These are phyloP conservation scores for Fonsecaea multimorphosa DNA, from an alignment of 2,329 filamentous ascomycete genomes.

Conservation along the genomic window DNA sequence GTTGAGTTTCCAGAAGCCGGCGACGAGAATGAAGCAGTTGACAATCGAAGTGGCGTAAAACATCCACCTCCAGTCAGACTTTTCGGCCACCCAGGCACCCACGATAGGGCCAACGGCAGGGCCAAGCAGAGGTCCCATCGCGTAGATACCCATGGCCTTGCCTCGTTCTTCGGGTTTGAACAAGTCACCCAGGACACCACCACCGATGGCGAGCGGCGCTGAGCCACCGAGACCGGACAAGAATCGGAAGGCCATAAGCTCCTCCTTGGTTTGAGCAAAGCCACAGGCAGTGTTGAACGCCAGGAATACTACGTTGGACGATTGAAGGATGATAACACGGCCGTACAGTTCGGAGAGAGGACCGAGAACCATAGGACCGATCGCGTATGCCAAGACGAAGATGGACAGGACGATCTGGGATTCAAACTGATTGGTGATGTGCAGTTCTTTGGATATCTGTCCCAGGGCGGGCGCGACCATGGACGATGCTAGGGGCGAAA, in stretches of 20 bases:
- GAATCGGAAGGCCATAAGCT: constrained; percentile 66
- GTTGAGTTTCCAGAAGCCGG: constrained; percentile 60
- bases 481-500: constrained; percentile 68
- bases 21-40: constrained; percentile 64
- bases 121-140: constrained; percentile 41
- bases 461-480: constrained; percentile 63
- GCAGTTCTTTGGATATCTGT: constrained; percentile 60
- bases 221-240: constrained; percentile 66
- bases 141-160: constrained; percentile 41
- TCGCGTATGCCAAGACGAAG: constrained; percentile 62
- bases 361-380: constrained; percentile 60
- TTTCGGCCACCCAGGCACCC: constrained; percentile 65
- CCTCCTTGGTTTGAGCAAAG: constrained; percentile 58
- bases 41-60: constrained; percentile 64
- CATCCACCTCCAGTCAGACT: constrained; percentile 41
- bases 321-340: constrained; percentile 61
- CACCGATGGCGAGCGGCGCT: constrained; percentile 60
- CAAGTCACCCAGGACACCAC: constrained; percentile 48
- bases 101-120: constrained; percentile 63
- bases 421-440: constrained; percentile 56
- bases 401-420: constrained; percentile 61
- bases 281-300: constrained; percentile 68
- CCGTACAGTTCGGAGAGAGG: constrained; percentile 65
- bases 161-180: constrained; percentile 42
- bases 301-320: constrained; percentile 62